Conservation (phyloP, 1,284 basidiomycete genomes). For the Ganoderma lucidum region DNA sequence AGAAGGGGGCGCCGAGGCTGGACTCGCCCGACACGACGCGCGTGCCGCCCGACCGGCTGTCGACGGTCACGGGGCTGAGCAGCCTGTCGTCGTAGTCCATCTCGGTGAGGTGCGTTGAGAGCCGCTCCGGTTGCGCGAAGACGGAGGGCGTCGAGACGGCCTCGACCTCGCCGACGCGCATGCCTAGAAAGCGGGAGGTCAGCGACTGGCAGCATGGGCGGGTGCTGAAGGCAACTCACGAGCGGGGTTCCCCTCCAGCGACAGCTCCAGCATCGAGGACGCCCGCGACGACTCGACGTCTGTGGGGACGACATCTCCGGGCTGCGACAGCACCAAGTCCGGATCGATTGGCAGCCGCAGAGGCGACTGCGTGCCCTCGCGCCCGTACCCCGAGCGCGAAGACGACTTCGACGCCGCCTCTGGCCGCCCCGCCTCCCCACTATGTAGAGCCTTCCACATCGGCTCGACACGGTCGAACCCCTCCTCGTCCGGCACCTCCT, state of each 20-base stretch:
- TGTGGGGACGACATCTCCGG: slow-evolving; percentile 59
- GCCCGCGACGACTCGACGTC: slow-evolving; percentile 68
- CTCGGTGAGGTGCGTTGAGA: slow-evolving; percentile 48
- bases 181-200: slow-evolving; percentile 46
- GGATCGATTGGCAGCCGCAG: slow-evolving; percentile 44
- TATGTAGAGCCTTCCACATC: slow-evolving; percentile 43
- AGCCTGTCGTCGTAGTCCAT: slow-evolving; percentile 33
- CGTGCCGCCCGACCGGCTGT: slow-evolving; percentile 11
- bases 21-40: slow-evolving; percentile 39
- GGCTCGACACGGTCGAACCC: slow-evolving; percentile 30
- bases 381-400: slow-evolving; percentile 31
- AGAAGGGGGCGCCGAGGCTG: slow-evolving; percentile 49
- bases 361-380: slow-evolving; percentile 38
- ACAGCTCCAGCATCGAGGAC: slow-evolving; percentile 56
- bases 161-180: slow-evolving; percentile 62
- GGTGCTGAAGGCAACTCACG: slow-evolving; percentile 46
- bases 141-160: slow-evolving; percentile 58
- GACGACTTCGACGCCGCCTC: slow-evolving; percentile 37
- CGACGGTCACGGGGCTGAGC: slow-evolving; percentile 15
- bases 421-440: slow-evolving; percentile 39
- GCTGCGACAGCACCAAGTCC: slow-evolving; percentile 36
- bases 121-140: slow-evolving; percentile 47
- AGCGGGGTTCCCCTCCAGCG: slow-evolving; percentile 45
- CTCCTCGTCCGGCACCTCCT: slow-evolving; percentile 44
- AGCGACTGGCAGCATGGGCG: background rate